Percentiles rank a stretch among this genome's conserved stretches.
phyloP scores from a whole-genome alignment of 2,329 filamentous ascomycete species.

The Paecilomyces variotii region DNA sequence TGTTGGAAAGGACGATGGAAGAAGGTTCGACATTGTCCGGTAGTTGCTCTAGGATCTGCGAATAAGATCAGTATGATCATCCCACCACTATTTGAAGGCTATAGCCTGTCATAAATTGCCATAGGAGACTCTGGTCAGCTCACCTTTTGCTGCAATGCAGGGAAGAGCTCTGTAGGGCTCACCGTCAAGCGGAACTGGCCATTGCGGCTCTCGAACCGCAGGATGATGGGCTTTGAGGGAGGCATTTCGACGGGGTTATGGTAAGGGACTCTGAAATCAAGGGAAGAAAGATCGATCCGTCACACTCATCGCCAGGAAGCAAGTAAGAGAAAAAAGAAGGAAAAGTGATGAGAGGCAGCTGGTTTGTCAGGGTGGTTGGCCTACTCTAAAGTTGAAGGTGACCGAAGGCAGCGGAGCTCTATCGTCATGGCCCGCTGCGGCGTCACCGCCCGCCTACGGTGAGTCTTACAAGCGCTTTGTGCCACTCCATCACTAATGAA shows the following conservation, averaged over 20 bases:
- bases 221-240: conserved; percentile 55
- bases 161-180: conserved; percentile 65
- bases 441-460: conserved; percentile 4
- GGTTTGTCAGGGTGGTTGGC: neutral
- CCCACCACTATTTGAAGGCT: neutral
- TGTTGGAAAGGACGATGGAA: conserved; percentile 53
- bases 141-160: conserved; percentile 44
- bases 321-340: neutral
- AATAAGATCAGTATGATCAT: neutral
- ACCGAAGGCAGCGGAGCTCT: conserved; percentile 13
- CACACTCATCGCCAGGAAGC: neutral
- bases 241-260: conserved; percentile 20
- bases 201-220: conserved; percentile 83
- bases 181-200: conserved; percentile 83
- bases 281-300: neutral
- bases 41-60: conserved; percentile 52
- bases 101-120: neutral
- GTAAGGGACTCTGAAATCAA: neutral
- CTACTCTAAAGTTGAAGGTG: neutral
- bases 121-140: neutral
- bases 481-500: neutral
- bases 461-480: neutral
- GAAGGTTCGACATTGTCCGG: conserved; percentile 47
- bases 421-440: conserved; percentile 14
- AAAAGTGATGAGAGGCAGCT: neutral